Evolutionary conservation across 2,329 filamentous ascomycete genomes (phyloP).

Genomic region (Diaporthe sp.): DNA sequence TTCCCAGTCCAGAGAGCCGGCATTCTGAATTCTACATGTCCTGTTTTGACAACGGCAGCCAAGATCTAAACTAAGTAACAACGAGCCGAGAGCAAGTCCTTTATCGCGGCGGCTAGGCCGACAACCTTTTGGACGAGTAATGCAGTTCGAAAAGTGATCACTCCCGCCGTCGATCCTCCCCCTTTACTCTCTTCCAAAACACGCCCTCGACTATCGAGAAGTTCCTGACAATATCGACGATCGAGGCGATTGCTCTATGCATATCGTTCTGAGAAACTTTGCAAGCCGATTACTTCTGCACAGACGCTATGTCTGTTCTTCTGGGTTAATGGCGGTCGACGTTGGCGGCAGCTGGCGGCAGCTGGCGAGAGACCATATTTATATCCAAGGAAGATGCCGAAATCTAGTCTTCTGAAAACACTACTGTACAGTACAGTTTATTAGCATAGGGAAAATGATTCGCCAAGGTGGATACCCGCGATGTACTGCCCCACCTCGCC

Average conservation of each 20-base stretch:
- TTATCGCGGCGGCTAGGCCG: not conserved
- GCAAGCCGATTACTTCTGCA: not conserved
- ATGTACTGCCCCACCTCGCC: slow-evolving; percentile 6
- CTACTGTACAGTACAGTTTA: not conserved
- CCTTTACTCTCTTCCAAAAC: not conserved
- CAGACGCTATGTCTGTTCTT: not conserved
- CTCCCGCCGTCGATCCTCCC: slow-evolving; percentile 17
- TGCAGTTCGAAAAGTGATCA: slow-evolving; percentile 11
- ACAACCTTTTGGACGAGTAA: slow-evolving; percentile 23
- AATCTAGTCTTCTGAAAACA: not conserved
- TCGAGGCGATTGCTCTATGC: not conserved
- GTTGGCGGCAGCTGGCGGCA: slow-evolving; percentile 2
- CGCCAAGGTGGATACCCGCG: not conserved
- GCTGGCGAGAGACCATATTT: not conserved
- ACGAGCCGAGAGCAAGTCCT: not conserved
- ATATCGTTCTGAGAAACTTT: not conserved
- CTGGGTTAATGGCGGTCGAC: not conserved
- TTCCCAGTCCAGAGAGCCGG: not conserved
- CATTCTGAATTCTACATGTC: too few relatives aligned
- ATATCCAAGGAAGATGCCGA: not conserved
- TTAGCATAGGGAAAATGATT: not conserved
- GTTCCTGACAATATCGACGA: not conserved
- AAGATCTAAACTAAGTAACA: slow-evolving; percentile 20
- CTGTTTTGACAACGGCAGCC: not conserved
- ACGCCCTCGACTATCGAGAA: not conserved